Base-by-base conservation (phyloP, 2,329 filamentous ascomycete genomes). In the Penicillium thymicola region DNA sequence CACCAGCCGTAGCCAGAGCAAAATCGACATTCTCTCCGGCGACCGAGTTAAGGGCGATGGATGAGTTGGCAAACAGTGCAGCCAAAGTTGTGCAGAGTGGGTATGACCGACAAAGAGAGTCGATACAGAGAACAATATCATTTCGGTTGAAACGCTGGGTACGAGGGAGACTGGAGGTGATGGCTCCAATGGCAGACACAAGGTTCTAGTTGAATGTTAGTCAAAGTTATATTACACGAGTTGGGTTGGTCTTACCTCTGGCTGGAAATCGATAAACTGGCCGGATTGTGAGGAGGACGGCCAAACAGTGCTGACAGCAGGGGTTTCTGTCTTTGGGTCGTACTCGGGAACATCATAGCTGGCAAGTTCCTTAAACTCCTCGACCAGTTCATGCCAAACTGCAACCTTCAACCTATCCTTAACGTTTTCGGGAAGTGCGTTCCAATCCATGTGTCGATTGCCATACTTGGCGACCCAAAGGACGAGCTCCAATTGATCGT, bases 361-460 rank as follows among this genome's bases (percentile, higher is more conserved):
- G 37, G 83, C 80, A 52, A 78, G 79, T 28, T 78, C 75, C 18
- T 85, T 84, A 62, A 82, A 81, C 59, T 94, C 89, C 62, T 88
- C 85, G 27, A 97, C 78, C 51, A 97, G 83, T 58, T 97, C 90
- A 68, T 96, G 90, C 92, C 93, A 99, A 14, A 93, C 94, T n/a
- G 87, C 84, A 16, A 97, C 89, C 54, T 89, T 89, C 59, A 96
- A 81, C 59, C 82, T 86, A 55, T 88, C 84, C 16, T 88, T 88
- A 55, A 88, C 87, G 50, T 89, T 88, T 68, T 88, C 84, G 11
- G 92, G 92, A 2, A 92, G 85, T 70, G 93, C 90, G 65, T 90
- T 92, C 92, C 93, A 99, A 75, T 96, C 92, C 82, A 99, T 89
- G 71, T 97, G 93, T 65, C 86, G 85, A 77, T 87, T 97, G 41